phyloP scores from a whole-genome alignment of 805 yeast species.

The Wickerhamiella brachini region DNA sequence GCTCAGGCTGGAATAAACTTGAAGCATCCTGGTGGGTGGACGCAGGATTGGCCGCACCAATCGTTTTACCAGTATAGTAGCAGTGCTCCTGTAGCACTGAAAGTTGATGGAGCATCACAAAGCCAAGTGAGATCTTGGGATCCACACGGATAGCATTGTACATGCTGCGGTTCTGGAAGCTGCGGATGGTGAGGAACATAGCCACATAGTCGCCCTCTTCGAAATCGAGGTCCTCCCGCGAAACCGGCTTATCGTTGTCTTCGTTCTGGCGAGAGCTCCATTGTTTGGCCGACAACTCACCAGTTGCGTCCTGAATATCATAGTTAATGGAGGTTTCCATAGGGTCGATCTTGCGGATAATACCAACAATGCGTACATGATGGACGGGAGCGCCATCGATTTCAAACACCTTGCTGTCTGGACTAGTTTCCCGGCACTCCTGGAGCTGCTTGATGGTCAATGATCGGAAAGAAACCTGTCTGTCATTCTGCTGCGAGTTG shows the following conservation, averaged over 20 bases:
- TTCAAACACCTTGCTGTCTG: conserved; percentile 37
- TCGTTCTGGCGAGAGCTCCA: conserved; percentile 32
- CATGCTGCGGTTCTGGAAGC: conserved; percentile 38
- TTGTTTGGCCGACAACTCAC: conserved; percentile 37
- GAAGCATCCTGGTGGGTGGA: background rate
- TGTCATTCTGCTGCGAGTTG: background rate
- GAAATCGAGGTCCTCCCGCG: conserved; percentile 22
- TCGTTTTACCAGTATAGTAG: conserved; percentile 17
- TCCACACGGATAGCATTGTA: conserved; percentile 37
- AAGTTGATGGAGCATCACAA: conserved; percentile 1
- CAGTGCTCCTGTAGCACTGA: conserved; percentile 30
- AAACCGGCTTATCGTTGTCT: conserved; percentile 12
- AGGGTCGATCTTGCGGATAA: conserved; percentile 37
- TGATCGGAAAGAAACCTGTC: conserved; percentile 26
- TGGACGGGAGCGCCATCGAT: conserved; percentile 42
- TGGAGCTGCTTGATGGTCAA: conserved; percentile 52
- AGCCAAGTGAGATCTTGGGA: conserved; percentile 23
- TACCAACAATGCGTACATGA: conserved; percentile 44
- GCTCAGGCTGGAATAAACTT: background rate
- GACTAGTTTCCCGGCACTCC: conserved; percentile 37
- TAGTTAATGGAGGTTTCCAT: conserved; percentile 33
- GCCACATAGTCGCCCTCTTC: conserved; percentile 32
- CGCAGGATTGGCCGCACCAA: background rate
- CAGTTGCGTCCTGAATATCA: conserved; percentile 57
- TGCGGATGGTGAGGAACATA: conserved; percentile 33